These are phyloP conservation scores for Lepidium aucheri DNA, from an alignment of 345 rosid species.

Conservation along the genomic window DNA sequence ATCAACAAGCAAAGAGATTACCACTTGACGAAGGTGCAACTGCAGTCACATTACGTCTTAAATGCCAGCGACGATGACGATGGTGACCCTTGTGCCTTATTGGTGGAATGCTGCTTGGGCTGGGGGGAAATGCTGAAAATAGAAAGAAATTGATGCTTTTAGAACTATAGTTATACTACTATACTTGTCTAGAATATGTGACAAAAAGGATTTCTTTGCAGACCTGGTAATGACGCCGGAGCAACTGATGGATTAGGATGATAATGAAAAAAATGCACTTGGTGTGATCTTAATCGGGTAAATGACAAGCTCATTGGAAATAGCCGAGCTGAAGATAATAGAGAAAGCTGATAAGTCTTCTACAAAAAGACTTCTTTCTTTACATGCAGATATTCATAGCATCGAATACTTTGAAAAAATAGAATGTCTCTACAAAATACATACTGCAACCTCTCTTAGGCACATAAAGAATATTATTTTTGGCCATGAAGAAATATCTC, in stretches of 20 bases:
- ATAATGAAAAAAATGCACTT: slow-evolving; percentile 29
- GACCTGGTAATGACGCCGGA: slow-evolving; percentile 41
- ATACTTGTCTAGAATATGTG: neutral
- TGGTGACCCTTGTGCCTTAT: slow-evolving; percentile 43
- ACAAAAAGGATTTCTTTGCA: slow-evolving; percentile 31
- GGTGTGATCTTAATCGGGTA: slow-evolving; percentile 30
- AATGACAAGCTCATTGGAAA: slow-evolving; percentile 37
- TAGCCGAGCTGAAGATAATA: slow-evolving; percentile 42
- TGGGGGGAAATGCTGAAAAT: slow-evolving; percentile 35
- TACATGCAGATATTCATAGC: neutral
- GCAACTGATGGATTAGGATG: slow-evolving; percentile 34
- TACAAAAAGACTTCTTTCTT: neutral
- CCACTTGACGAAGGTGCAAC: slow-evolving; percentile 69
- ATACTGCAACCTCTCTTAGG: neutral
- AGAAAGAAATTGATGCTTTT: slow-evolving; percentile 4
- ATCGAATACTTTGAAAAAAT: neutral
- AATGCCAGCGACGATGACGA: slow-evolving; percentile 46
- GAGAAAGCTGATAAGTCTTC: slow-evolving; percentile 14
- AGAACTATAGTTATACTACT: neutral
- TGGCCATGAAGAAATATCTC: neutral
- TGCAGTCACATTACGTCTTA: slow-evolving; percentile 44
- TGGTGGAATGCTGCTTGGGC: slow-evolving; percentile 30
- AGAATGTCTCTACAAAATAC: neutral
- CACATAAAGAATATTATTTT: neutral
- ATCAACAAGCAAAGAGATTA: slow-evolving; percentile 16